These are phyloP conservation scores for Austroboletus eburneus DNA, from an alignment of 768 basidiomycete genomes.

Conservation along the genomic window DNA sequence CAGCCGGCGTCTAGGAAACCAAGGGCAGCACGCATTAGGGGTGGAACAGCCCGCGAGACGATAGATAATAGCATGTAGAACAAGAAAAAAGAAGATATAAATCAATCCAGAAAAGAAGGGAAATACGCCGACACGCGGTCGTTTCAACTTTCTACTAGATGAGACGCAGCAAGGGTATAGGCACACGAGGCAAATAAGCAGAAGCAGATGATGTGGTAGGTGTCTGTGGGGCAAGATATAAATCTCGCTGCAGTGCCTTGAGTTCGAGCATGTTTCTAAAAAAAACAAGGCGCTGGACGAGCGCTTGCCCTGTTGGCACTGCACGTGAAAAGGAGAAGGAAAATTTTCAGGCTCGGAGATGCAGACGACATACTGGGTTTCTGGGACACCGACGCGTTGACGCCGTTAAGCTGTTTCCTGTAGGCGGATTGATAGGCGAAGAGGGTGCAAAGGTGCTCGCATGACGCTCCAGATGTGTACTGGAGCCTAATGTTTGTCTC, in stretches of 20 bases:
- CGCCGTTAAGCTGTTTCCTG: background rate
- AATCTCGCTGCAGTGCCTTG: constrained; percentile 62
- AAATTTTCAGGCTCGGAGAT: background rate
- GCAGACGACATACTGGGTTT: background rate
- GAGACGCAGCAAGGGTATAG: constrained; percentile 61
- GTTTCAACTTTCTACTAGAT: too few species aligned
- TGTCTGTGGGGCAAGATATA: constrained; percentile 51
- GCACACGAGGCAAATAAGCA: constrained; percentile 49
- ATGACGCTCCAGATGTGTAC: constrained; percentile 7
- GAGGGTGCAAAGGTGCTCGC: constrained; percentile 9
- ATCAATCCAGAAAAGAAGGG: too few species aligned
- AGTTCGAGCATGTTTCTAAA: constrained; percentile 61
- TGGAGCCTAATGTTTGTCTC: constrained; percentile 12
- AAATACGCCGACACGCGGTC: too few species aligned
- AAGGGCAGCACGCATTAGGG: too few species aligned
- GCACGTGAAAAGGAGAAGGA: background rate
- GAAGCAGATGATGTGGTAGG: constrained; percentile 33
- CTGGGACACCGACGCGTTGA: constrained; percentile 8
- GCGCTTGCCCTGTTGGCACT: constrained; percentile 23
- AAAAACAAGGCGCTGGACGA: background rate
- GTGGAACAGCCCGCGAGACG: too few species aligned
- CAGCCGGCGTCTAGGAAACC: too few species aligned
- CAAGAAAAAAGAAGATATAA: too few species aligned
- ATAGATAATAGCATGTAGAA: too few species aligned
- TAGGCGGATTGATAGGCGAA: background rate